Evolutionary conservation across 164 flowering plant genomes (phyloP).

Genomic region (Chloranthus sessilifolius): DNA sequence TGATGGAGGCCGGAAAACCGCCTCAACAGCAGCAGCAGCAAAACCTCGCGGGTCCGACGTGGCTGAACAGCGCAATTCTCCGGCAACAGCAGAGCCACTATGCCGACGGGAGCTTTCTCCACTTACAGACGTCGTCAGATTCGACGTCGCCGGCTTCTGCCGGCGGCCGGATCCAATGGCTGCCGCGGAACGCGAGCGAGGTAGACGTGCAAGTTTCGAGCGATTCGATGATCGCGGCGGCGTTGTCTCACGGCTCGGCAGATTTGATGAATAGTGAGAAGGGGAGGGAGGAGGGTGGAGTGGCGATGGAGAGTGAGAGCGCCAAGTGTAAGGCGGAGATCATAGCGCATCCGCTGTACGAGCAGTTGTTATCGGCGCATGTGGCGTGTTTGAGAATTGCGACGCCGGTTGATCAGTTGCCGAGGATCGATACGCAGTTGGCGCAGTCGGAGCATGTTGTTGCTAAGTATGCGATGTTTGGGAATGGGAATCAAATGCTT

Average conservation of each 20-base stretch:
- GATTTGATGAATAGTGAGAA: conserved; percentile 20
- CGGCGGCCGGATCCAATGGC: conserved; percentile 34
- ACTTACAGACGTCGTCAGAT: conserved; percentile 35
- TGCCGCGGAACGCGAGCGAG: conserved; percentile 22
- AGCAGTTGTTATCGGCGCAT: conserved; percentile 60
- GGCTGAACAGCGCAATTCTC: conserved; percentile 56
- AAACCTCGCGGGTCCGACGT: too few relatives aligned
- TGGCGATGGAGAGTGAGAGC: conserved; percentile 40
- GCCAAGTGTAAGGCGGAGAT: conserved; percentile 59
- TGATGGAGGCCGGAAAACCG: conserved; percentile 12
- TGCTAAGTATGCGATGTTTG: conserved; percentile 48
- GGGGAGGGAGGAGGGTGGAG: conserved; percentile 22
- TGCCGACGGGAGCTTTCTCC: conserved; percentile 31
- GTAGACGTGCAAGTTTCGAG: conserved; percentile 15
- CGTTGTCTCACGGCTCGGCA: conserved; percentile 24
- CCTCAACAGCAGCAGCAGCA: conserved; percentile 14
- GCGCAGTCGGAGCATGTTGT: conserved; percentile 67
- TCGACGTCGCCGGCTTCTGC: conserved; percentile 16
- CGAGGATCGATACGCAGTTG: conserved; percentile 71
- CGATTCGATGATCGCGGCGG: conserved; percentile 34
- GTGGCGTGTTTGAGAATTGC: conserved; percentile 65
- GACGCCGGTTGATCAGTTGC: conserved; percentile 74
- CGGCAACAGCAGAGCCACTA: conserved; percentile 22
- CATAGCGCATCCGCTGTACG: conserved; percentile 58
- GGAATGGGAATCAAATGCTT: conserved; percentile 30